A percentile compares a stretch with the other conserved stretches of the same genome.
Conservation (phyloP, 345 rosid species). For the Salix udensis region DNA sequence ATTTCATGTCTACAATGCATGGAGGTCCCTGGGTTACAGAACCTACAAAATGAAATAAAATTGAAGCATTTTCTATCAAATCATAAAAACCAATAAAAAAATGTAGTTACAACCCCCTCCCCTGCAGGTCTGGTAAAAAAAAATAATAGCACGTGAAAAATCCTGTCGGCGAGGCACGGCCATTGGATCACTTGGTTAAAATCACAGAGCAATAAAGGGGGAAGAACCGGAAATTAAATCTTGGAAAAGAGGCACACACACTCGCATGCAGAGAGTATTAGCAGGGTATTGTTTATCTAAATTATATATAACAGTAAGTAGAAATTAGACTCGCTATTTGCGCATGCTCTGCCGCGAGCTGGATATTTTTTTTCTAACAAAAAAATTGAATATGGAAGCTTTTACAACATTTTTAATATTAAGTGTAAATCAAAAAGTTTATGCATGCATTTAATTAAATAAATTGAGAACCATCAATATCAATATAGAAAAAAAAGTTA, state of each 20-base stretch:
- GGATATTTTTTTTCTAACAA: too few species aligned
- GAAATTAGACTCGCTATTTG: neutral
- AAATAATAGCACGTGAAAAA: neutral
- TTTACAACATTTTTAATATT: too few species aligned
- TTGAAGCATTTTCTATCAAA: neutral
- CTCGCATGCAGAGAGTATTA: neutral
- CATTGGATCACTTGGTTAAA: neutral
- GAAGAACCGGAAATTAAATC: too few species aligned
- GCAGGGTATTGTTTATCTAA: neutral
- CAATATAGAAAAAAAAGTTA: too few species aligned
- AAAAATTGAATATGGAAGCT: too few species aligned
- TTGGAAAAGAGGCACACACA: neutral
- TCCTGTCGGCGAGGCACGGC: neutral
- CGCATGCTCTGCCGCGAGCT: too few species aligned
- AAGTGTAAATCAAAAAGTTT: too few species aligned
- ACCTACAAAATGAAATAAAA: constrained; percentile 25
- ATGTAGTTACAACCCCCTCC: neutral
- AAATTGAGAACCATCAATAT: too few species aligned
- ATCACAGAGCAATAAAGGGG: neutral
- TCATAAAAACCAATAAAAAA: neutral
- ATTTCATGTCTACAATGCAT: constrained; percentile 45
- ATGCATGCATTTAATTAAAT: too few species aligned
- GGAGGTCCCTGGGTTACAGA: constrained; percentile 31
- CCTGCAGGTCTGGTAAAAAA: neutral
- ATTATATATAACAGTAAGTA: neutral